Percentiles rank a stretch among this genome's conserved stretches.
These are phyloP conservation scores for Inga leiocalycina DNA, from an alignment of 306 rosid genomes.

Conservation along the genomic window DNA sequence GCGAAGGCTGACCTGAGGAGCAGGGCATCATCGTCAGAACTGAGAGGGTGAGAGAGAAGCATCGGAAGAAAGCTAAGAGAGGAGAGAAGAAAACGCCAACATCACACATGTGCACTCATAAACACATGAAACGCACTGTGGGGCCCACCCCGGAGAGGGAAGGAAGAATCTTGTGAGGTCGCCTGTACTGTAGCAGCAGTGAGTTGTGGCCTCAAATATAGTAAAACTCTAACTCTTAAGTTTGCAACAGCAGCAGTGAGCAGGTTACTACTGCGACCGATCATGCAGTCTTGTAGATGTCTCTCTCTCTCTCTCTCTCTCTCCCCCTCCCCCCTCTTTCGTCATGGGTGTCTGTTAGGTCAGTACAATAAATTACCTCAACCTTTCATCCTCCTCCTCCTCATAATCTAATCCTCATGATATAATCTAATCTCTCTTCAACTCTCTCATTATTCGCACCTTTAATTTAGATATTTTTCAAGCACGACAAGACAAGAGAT, in stretches of 20 bases:
- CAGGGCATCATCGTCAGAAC: constrained; percentile 25
- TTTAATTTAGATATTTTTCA: neutral
- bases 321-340: neutral
- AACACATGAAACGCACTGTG: constrained; percentile 37
- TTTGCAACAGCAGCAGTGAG: neutral
- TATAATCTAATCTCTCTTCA: neutral
- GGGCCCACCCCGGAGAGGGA: constrained; percentile 48
- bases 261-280: constrained; percentile 23
- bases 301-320: constrained; percentile 20
- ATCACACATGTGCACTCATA: constrained; percentile 76
- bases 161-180: constrained; percentile 54
- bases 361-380: constrained; percentile 1
- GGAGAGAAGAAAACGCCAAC: constrained; percentile 56
- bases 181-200: neutral
- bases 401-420: neutral
- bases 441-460: neutral
- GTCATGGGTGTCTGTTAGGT: constrained; percentile 51
- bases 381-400: neutral
- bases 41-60: constrained; percentile 10
- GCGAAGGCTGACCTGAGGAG: constrained; percentile 29
- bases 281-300: constrained; percentile 32
- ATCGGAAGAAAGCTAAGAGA: neutral
- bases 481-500: neutral
- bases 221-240: neutral
- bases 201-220: neutral